Percentiles rank a stretch among this genome's conserved stretches.
Evolutionary conservation across 208 protist species (phyloP).

Genomic region (Acanthamoeba polyphaga): DNA sequence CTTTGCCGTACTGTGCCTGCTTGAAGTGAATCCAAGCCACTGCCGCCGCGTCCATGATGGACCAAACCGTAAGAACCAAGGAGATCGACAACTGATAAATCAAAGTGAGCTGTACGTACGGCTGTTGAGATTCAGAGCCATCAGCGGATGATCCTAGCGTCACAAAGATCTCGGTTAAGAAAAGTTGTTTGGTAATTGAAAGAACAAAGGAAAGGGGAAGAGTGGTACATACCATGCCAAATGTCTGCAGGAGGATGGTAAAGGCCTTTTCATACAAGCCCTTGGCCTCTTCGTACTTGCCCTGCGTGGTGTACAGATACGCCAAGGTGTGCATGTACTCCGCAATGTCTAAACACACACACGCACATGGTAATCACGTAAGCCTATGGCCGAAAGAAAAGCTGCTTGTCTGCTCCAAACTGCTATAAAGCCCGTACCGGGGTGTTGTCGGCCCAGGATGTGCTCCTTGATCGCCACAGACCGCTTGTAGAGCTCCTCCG

Average conservation of each 20-base stretch:
- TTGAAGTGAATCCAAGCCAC: slow-evolving; percentile 77
- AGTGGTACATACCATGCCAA: slow-evolving; percentile 60
- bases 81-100: too few species aligned
- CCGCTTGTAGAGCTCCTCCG: slow-evolving; percentile 73
- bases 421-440: background rate
- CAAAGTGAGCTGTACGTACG: background rate
- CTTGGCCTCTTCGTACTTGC: slow-evolving; percentile 72
- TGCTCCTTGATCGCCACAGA: slow-evolving; percentile 67
- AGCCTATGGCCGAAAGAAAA: background rate
- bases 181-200: background rate
- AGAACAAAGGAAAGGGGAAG: background rate
- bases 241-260: slow-evolving; percentile 37
- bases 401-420: too few species aligned
- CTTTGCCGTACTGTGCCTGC: slow-evolving; percentile 60
- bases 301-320: slow-evolving; percentile 73
- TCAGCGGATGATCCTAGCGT: slow-evolving; percentile 57
- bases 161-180: too few species aligned
- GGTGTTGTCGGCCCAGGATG: slow-evolving; percentile 60
- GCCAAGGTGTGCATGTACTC: slow-evolving; percentile 71
- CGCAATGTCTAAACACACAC: slow-evolving; percentile 11
- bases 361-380: background rate
- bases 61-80: background rate
- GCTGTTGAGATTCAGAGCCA: slow-evolving; percentile 66
- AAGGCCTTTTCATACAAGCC: slow-evolving; percentile 50
- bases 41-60: background rate